Evolutionary conservation across 2,329 filamentous ascomycete genomes (phyloP), one percentile per base, ranked within the genome.

Genomic region (Neofusicoccum parvum): DNA sequence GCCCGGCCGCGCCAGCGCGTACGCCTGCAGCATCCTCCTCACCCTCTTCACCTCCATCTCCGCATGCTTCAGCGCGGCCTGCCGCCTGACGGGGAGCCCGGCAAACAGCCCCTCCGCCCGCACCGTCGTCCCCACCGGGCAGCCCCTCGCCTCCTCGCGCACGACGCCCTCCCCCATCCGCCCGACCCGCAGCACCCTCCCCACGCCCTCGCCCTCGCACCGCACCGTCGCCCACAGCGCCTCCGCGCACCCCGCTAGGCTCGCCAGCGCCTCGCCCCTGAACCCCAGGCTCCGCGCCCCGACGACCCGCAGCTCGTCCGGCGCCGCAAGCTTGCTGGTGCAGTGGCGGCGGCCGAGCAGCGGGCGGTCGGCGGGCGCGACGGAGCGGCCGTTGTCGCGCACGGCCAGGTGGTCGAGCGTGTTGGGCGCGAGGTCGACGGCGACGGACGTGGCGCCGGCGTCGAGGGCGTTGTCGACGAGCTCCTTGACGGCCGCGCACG

Each of bases 391-490:
- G 76, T 93, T 91, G 74, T 78, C 76, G 49, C 75, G 78, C 56
- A 93, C 86, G 70, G 90, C 86, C 43, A 94, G 85, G 62, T 83
- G 85, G 74, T 91, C 88, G 62, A 93, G 74, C 0, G 88, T 89
- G 72, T 93, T 88, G 48, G 82, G 71, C 3, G 89, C 85, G 14
- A 92, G 80, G 34, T 86, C 78, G 27, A 94, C 79, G 62, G 90
- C 86, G 65, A 94, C 80, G 1, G 83, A 84, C 1, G 85, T 89
- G 12, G 91, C 90, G 62, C 83, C 81, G 7, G 90, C 89, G 75
- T 94, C 91, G 20, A 94, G 83, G 49, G 90, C 84, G 75, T 94
- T 94, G 70, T 94, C 91, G 37, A 94, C 76, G 3, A 94, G 86
- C 76, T 94, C 91, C 73, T 94, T 94, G 70, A 92, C 85, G 2